These are phyloP conservation scores for Alternaria gansuensis DNA, from an alignment of 2,329 filamentous ascomycete genomes.

Conservation along the genomic window DNA sequence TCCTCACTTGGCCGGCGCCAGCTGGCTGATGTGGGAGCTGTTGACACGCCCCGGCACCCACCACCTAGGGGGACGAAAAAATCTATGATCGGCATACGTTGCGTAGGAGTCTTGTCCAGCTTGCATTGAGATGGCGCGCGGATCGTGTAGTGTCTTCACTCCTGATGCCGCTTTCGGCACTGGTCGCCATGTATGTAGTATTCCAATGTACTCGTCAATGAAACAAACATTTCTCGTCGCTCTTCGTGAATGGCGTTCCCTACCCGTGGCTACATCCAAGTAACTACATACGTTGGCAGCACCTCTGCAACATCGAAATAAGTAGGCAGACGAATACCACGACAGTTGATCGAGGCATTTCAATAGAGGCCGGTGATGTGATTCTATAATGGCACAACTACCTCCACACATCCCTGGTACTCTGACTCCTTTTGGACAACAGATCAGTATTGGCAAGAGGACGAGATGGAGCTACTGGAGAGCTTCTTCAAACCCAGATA, in stretches of 20 bases:
- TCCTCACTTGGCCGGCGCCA: conserved; percentile 62
- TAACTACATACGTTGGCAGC: neutral
- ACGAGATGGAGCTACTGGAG: neutral
- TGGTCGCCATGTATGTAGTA: conserved; percentile 25
- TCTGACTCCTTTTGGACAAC: neutral
- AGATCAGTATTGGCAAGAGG: neutral
- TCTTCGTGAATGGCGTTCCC: neutral
- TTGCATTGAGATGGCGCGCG: neutral
- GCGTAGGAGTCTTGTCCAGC: conserved; percentile 27
- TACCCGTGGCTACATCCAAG: neutral
- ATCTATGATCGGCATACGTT: conserved; percentile 57
- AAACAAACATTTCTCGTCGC: neutral
- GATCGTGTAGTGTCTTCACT: neutral
- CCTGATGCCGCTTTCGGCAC: conserved; percentile 2
- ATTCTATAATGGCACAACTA: neutral
- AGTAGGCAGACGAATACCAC: neutral
- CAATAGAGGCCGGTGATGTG: neutral
- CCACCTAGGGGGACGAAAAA: conserved; percentile 59
- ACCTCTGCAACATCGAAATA: neutral
- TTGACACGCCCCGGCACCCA: conserved; percentile 59
- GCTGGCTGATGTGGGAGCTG: conserved; percentile 60
- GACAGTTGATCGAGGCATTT: neutral
- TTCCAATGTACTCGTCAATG: conserved; percentile 12
- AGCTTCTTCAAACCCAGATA: neutral
- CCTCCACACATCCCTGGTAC: neutral